Evolutionary conservation across 176 grass and related monocot species (phyloP).

Genomic region (Elymus sibiricus): DNA sequence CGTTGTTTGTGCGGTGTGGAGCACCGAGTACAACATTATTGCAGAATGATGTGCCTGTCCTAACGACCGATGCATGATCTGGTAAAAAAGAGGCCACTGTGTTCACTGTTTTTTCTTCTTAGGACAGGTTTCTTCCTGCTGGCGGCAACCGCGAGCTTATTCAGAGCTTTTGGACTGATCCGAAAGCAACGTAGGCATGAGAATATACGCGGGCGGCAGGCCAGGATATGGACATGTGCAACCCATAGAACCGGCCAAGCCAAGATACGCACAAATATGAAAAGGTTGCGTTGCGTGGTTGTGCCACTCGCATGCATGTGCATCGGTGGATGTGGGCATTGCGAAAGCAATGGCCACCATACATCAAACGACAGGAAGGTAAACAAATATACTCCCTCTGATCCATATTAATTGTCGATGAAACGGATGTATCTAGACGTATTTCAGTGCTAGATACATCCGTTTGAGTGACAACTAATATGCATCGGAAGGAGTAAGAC

Average conservation of each 20-base stretch:
- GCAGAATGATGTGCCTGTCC: neutral
- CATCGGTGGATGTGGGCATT: neutral
- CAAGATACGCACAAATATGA: neutral
- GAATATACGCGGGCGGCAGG: neutral
- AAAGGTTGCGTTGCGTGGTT: neutral
- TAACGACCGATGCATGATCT: neutral
- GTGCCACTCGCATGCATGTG: neutral
- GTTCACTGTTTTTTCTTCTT: neutral
- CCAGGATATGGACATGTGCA: neutral
- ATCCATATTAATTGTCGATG: no score
- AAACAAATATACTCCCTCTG: no score
- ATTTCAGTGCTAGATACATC: no score
- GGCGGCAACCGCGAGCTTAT: neutral
- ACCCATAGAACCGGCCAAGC: neutral
- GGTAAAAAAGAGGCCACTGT: neutral
- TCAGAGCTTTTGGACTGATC: neutral
- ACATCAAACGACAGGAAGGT: neutral
- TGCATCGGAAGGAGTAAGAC: no score
- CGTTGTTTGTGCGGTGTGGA: conserved; percentile 15
- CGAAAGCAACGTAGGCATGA: neutral
- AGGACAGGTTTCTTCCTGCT: neutral
- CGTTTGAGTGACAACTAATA: no score
- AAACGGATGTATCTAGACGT: no score
- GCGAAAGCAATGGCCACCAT: conserved; percentile 5
- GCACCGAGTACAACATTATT: neutral